Evolutionary conservation across 1,284 basidiomycete species (phyloP).

Genomic region (Peniophora sp.): DNA sequence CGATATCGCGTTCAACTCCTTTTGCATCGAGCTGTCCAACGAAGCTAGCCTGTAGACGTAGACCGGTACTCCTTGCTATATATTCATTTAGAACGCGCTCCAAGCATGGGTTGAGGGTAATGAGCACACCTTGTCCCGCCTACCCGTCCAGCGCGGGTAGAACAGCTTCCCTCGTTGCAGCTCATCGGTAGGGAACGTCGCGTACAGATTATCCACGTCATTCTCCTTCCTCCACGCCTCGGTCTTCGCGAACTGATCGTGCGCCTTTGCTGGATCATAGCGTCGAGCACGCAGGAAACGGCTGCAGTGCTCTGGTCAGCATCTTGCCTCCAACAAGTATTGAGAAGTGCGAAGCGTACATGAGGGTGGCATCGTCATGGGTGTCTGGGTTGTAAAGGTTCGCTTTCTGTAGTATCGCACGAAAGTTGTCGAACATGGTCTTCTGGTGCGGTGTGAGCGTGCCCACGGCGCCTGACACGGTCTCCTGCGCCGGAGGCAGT

Average conservation of each 20-base stretch:
- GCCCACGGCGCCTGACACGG: background rate
- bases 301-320: slow-evolving; percentile 24
- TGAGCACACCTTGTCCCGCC: slow-evolving; percentile 56
- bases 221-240: slow-evolving; percentile 59
- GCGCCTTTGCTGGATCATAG: slow-evolving; percentile 54
- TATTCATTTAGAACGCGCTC: background rate
- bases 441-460: background rate
- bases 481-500: background rate
- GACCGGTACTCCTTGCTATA: slow-evolving; percentile 50
- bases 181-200: slow-evolving; percentile 48
- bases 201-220: slow-evolving; percentile 54
- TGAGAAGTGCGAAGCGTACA: slow-evolving; percentile 29
- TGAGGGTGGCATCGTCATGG: slow-evolving; percentile 58
- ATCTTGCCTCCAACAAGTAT: background rate
- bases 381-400: slow-evolving; percentile 46
- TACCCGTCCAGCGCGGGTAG: slow-evolving; percentile 75
- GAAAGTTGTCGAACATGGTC: background rate
- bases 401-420: slow-evolving; percentile 27
- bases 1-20: slow-evolving; percentile 49
- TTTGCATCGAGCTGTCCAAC: slow-evolving; percentile 41
- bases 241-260: slow-evolving; percentile 59
- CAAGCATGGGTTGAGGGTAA: background rate
- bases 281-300: slow-evolving; percentile 70
- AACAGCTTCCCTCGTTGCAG: slow-evolving; percentile 52
- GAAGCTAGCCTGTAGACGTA: slow-evolving; percentile 66